phyloP scores from a whole-genome alignment of 108 stramenopile species.

The Cyclotella choctawhatcheeana region DNA sequence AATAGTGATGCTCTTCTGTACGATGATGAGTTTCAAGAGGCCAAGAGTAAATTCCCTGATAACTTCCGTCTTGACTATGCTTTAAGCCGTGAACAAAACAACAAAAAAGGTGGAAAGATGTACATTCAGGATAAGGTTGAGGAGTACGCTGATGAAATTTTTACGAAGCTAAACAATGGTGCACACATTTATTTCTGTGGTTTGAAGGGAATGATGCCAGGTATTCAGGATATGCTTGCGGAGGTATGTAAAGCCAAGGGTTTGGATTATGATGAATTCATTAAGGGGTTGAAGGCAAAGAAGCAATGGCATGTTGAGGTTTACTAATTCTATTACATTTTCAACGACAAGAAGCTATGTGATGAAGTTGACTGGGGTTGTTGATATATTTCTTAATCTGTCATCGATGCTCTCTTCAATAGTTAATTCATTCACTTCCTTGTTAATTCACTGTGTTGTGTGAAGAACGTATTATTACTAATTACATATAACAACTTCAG shows the following conservation, averaged over 20 bases:
- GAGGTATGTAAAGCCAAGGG: slow-evolving; percentile 84
- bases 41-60: slow-evolving; percentile 81
- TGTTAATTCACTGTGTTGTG: no score
- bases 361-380: no score
- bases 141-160: slow-evolving; percentile 96
- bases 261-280: slow-evolving; percentile 84
- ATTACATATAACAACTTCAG: no score
- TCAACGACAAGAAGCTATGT: no score
- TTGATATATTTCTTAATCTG: no score
- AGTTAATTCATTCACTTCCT: no score
- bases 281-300: slow-evolving; percentile 88
- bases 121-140: slow-evolving; percentile 99
- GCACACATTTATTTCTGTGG: slow-evolving; percentile 99
- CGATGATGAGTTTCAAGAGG: slow-evolving; percentile 95
- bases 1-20: slow-evolving; percentile 94
- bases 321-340: no score
- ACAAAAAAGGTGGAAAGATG: slow-evolving; percentile 97
- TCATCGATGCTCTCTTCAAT: no score
- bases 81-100: slow-evolving; percentile 94
- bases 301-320: slow-evolving; percentile 94
- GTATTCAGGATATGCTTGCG: slow-evolving; percentile 94
- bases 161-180: slow-evolving; percentile 85
- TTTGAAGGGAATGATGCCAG: slow-evolving; percentile 98
- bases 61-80: slow-evolving; percentile 97
- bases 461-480: no score